Percentiles rank a stretch among this genome's conserved stretches.
phyloP scores from a whole-genome alignment of 2,329 filamentous ascomycete genomes.

The Bisporella sp. region DNA sequence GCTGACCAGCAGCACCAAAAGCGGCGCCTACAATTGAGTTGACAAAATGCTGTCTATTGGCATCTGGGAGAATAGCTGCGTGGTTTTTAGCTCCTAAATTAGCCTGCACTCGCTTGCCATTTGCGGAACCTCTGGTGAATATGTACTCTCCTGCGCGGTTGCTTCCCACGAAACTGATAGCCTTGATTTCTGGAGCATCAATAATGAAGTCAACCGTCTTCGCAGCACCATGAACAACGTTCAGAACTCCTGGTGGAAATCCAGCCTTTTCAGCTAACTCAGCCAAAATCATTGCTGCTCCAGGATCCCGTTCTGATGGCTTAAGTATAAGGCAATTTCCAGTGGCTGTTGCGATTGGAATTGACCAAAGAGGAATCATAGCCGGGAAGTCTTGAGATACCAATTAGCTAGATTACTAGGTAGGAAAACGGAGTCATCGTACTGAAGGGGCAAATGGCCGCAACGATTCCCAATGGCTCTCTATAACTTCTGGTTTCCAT shows the following conservation, averaged over 20 bases:
- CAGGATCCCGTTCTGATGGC: slow-evolving; percentile 79
- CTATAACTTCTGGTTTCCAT: slow-evolving; percentile 83
- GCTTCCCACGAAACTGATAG: slow-evolving; percentile 77
- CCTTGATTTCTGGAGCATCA: slow-evolving; percentile 79
- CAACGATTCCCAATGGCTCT: slow-evolving; percentile 74
- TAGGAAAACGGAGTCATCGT: slow-evolving; percentile 27
- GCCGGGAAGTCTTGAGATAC: slow-evolving; percentile 65
- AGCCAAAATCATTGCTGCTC: slow-evolving; percentile 77
- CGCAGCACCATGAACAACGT: slow-evolving; percentile 75
- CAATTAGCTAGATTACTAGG: slow-evolving; percentile 8
- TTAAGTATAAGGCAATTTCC: slow-evolving; percentile 82
- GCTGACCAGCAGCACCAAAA: slow-evolving; percentile 77
- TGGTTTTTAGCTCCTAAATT: slow-evolving; percentile 89
- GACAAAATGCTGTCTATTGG: slow-evolving; percentile 84
- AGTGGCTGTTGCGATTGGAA: slow-evolving; percentile 76
- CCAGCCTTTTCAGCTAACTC: slow-evolving; percentile 75
- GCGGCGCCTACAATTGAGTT: slow-evolving; percentile 80
- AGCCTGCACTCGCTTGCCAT: slow-evolving; percentile 83
- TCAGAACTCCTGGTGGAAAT: slow-evolving; percentile 75
- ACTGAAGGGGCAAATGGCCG: slow-evolving; percentile 85
- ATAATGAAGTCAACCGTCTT: slow-evolving; percentile 81
- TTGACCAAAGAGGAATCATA: slow-evolving; percentile 90
- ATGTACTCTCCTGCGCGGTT: slow-evolving; percentile 90
- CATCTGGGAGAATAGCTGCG: slow-evolving; percentile 75
- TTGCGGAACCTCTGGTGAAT: slow-evolving; percentile 68